Percentiles rank a stretch among this genome's conserved stretches.
phyloP scores from a whole-genome alignment of 2,329 filamentous ascomycete species.

The Exophiala xenobiotica region DNA sequence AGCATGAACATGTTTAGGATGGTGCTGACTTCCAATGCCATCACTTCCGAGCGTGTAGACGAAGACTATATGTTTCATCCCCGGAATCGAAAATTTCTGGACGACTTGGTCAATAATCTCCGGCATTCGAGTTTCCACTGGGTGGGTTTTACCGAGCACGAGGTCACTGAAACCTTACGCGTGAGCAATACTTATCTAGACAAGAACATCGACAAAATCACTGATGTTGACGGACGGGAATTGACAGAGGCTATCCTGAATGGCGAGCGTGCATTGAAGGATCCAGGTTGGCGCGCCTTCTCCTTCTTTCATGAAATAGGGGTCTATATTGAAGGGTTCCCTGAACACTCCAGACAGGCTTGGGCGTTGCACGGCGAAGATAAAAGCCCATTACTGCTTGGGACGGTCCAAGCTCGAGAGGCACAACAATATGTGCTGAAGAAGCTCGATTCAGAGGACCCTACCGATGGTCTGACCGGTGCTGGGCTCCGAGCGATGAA shows the following conservation, averaged over 20 bases:
- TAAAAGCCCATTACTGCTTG: slow-evolving; percentile 53
- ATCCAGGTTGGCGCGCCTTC: slow-evolving; percentile 64
- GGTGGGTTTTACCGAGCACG: slow-evolving; percentile 63
- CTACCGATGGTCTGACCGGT: slow-evolving; percentile 42
- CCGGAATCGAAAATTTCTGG: slow-evolving; percentile 65
- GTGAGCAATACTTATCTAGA: slow-evolving; percentile 67
- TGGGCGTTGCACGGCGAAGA: slow-evolving; percentile 65
- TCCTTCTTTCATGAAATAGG: slow-evolving; percentile 75
- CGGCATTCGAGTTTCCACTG: slow-evolving; percentile 85
- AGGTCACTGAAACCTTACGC: slow-evolving; percentile 64
- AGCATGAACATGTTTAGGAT: slow-evolving; percentile 82
- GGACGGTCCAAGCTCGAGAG: slow-evolving; percentile 55
- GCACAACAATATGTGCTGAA: slow-evolving; percentile 56
- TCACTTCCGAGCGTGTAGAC: slow-evolving; percentile 82
- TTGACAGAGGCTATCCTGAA: slow-evolving; percentile 66
- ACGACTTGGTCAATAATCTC: slow-evolving; percentile 72
- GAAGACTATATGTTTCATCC: slow-evolving; percentile 86
- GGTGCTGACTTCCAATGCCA: slow-evolving; percentile 78
- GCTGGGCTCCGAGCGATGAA: slow-evolving; percentile 41
- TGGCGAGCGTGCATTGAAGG: slow-evolving; percentile 60
- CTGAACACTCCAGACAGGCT: slow-evolving; percentile 55
- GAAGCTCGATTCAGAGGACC: slow-evolving; percentile 38
- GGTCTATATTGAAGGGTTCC: slow-evolving; percentile 67
- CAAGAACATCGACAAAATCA: slow-evolving; percentile 61
- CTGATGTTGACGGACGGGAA: slow-evolving; percentile 58